Base-by-base conservation (phyloP, 495 filamentous ascomycete species). In the Podospora sp. region DNA sequence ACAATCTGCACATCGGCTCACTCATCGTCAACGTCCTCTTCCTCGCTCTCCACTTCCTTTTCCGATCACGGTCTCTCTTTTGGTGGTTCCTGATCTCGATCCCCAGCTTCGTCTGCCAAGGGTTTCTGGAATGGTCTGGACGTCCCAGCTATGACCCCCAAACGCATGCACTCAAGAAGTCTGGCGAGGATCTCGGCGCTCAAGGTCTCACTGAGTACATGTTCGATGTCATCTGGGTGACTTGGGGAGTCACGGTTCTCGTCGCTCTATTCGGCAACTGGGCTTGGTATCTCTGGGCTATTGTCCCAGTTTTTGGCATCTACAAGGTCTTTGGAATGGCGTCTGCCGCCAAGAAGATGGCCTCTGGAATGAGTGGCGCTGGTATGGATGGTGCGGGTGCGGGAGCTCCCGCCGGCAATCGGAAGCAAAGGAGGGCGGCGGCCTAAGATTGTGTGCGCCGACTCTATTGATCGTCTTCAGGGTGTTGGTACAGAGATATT, bases 171-270 rank as follows among this genome's bases (percentile, higher is more conserved):
- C 80, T 98, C 51, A 87, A 87, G 68, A 86, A 83, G 16, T 82
- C 90, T 0, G 95, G 95, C 20, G 94, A 98, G 76, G 95, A 98
- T 76, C 84, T 99, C 25, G 89, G 91, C 27, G 92, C 92, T 0
- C 86, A 90, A 26, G 95, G 95, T 0, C 80, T 99, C 77, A 98
- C 93, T 8, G 95, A 99, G 78, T 99, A 94, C 79, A 91, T 97
- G 90, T 98, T 94, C 85, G 95, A 99, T 81, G 84, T 97, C 26
- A 81, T 97, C 36, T 98, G 97, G 83, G 93, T 95, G 80, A 94
- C 92, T 0, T 93, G 91, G 89, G 87, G 83, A 21, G 89, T 86
- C 25, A 81, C 92, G 29, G 77, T 85, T 8, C 77, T 87, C 7
- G 91, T 86, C 2, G 87, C 86, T 12, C 55, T 93, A 4, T 85